phyloP scores from a whole-genome alignment of 345 rosid genomes.

The Pistacia atlantica region DNA sequence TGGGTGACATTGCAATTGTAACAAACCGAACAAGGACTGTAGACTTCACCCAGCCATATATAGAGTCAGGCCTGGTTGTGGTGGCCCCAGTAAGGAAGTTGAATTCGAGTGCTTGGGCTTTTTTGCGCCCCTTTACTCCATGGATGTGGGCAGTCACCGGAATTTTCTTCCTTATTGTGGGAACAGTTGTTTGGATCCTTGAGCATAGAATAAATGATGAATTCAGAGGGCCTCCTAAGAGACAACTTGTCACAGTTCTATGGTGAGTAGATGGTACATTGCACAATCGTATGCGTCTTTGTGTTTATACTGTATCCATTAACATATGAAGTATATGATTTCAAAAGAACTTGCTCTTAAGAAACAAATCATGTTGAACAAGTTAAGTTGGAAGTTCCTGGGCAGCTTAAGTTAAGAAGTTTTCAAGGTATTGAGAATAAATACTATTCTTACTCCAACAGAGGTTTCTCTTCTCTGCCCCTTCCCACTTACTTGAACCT shows the following conservation, averaged over 20 bases:
- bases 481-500: not conserved
- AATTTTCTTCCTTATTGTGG: slow-evolving; percentile 67
- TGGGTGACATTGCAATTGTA: slow-evolving; percentile 82
- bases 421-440: not conserved
- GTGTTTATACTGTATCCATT: not conserved
- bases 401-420: not conserved
- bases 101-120: slow-evolving; percentile 74
- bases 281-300: slow-evolving; percentile 5
- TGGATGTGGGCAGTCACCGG: slow-evolving; percentile 86
- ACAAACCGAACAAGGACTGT: slow-evolving; percentile 68
- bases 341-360: not conserved
- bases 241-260: slow-evolving; percentile 64
- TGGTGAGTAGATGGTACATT: slow-evolving; percentile 52
- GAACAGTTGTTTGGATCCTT: slow-evolving; percentile 86
- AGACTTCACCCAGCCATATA: slow-evolving; percentile 89
- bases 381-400: not conserved
- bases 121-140: slow-evolving; percentile 76
- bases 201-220: slow-evolving; percentile 89
- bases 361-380: not conserved
- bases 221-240: slow-evolving; percentile 83
- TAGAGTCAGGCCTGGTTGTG: slow-evolving; percentile 88
- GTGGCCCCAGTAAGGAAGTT: slow-evolving; percentile 78
- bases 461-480: not conserved
- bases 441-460: not conserved
- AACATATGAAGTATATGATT: not conserved